Conservation (phyloP, 176 grass and related monocot genomes). For the Paspalum notatum region DNA sequence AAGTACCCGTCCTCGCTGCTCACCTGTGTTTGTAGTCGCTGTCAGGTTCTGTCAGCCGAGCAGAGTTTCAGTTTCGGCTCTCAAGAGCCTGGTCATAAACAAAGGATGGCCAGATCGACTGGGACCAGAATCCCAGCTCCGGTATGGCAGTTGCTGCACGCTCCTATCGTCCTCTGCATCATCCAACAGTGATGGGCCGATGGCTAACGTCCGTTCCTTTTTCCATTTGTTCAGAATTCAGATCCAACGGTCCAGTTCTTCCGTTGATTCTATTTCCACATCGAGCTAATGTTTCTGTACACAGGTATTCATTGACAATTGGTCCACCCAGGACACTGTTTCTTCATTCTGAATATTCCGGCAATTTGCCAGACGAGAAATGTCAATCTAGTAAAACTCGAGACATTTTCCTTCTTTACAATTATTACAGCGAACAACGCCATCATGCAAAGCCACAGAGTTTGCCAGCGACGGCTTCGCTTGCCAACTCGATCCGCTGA, state of each 20-base stretch:
- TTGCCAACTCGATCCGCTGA: constrained; percentile 63
- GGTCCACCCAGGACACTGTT: neutral
- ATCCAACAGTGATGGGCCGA: neutral
- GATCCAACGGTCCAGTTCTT: neutral
- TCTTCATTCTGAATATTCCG: constrained; percentile 19
- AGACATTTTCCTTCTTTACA: constrained; percentile 52
- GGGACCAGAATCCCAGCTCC: neutral
- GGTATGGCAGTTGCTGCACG: neutral
- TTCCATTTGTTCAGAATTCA: neutral
- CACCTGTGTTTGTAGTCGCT: neutral
- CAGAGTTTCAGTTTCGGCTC: neutral
- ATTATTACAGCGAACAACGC: constrained; percentile 52
- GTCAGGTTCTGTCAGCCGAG: neutral
- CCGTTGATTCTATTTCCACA: neutral
- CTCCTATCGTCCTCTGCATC: neutral
- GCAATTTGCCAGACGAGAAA: constrained; percentile 46
- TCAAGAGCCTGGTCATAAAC: neutral
- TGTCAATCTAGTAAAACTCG: constrained; percentile 34
- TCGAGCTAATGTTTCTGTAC: too few species aligned
- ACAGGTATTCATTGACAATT: too few species aligned
- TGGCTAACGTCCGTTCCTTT: neutral
- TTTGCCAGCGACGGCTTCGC: constrained; percentile 34
- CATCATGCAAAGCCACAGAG: constrained; percentile 33
- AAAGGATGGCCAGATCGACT: neutral
- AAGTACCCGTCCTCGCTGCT: neutral